phyloP scores from a whole-genome alignment of 176 grass and related monocot species.

The Carex myosuroides region DNA sequence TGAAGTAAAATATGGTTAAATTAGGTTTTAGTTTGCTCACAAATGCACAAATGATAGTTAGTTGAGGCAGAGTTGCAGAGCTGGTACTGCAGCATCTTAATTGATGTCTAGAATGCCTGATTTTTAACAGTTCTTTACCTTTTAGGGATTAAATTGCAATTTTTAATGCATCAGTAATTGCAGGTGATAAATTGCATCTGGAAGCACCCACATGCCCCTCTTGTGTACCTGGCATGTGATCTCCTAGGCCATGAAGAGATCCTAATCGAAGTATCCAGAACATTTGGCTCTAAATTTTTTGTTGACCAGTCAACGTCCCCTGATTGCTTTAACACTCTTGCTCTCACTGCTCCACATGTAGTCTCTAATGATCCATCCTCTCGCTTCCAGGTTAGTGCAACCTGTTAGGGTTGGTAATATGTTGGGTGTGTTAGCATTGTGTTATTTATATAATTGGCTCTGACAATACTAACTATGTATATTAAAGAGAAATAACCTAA shows the following conservation, averaged over 20 bases:
- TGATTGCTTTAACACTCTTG: slow-evolving; percentile 51
- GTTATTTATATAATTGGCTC: not conserved
- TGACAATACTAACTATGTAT: not conserved
- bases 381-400: slow-evolving; percentile 57
- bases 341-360: slow-evolving; percentile 45
- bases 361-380: slow-evolving; percentile 59
- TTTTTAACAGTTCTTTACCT: not conserved
- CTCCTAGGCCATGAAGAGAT: slow-evolving; percentile 50
- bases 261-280: slow-evolving; percentile 65
- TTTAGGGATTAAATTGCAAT: not conserved
- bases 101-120: not conserved
- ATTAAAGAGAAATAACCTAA: not conserved
- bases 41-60: not conserved
- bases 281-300: slow-evolving; percentile 67
- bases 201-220: slow-evolving; percentile 71
- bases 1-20: not conserved
- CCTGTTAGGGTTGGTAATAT: not conserved
- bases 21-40: not conserved
- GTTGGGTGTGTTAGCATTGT: not conserved
- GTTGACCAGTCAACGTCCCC: slow-evolving; percentile 37
- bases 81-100: not conserved
- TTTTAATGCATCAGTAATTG: slow-evolving; percentile 29
- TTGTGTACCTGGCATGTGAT: slow-evolving; percentile 28
- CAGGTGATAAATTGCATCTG: slow-evolving; percentile 92
- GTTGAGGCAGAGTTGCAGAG: not conserved